A percentile compares a stretch with the other conserved stretches of the same genome.
Conservation (phyloP, 176 grass and related monocot species). For the Melocanna baccifera region DNA sequence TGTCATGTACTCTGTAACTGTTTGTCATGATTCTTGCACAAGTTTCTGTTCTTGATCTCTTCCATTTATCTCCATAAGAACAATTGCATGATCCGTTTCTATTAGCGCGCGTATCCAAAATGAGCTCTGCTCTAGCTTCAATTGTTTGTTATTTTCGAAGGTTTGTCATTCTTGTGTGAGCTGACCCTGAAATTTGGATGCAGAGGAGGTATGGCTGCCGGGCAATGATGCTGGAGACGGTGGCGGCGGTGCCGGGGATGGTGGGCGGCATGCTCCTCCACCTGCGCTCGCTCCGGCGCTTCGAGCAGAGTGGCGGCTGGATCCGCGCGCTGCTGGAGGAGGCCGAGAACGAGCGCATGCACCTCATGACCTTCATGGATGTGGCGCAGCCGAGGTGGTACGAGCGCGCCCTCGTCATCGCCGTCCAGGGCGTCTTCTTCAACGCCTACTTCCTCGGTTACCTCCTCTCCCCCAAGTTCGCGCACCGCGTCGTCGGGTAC, state of each 20-base stretch:
- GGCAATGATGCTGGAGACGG: constrained; percentile 57
- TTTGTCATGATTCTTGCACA: not conserved
- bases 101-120: not conserved
- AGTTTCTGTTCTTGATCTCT: not conserved
- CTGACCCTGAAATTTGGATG: constrained; percentile 17
- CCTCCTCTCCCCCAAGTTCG: constrained; percentile 61
- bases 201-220: constrained; percentile 59
- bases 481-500: constrained; percentile 66
- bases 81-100: not conserved
- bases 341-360: constrained; percentile 59
- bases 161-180: not conserved
- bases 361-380: constrained; percentile 65
- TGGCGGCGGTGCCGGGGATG: constrained; percentile 52
- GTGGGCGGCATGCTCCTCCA: constrained; percentile 56
- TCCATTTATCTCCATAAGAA: not conserved
- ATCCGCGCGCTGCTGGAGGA: constrained; percentile 52
- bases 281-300: constrained; percentile 53
- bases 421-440: constrained; percentile 63
- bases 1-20: not conserved
- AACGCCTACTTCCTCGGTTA: constrained; percentile 59
- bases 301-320: constrained; percentile 58
- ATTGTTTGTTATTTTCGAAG: not conserved
- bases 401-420: constrained; percentile 49
- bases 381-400: constrained; percentile 48
- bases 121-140: not conserved